Evolutionary conservation across 768 basidiomycete species (phyloP), one percentile per base, ranked within the genome.

Genomic region (Xerocomus spinulosus): DNA sequence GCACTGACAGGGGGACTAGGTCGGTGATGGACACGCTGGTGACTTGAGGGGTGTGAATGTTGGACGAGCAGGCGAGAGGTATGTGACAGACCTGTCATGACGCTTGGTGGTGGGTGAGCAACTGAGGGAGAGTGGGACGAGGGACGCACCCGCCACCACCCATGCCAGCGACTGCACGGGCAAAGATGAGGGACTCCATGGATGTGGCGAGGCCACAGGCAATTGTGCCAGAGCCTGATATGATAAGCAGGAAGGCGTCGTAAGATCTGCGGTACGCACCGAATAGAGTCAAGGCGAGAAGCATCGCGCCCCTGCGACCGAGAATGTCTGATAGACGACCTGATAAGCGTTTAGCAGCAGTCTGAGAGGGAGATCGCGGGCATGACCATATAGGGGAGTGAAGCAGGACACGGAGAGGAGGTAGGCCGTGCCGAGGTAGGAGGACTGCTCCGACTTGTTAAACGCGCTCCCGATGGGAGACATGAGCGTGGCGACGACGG

Each of bases 401-500:
- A 93, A 92, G 69, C 88, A 92, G 60, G 91, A 92, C 33, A 92
- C 81, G 44, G 87, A 90, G 37, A 93, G 73, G 54, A 94, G 71
- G 70, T 93, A 93, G 12, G 89, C 79, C 12, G 91, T 92, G 26
- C 89, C 93, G 49, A 96, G 83, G 67, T 94, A 93, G 1, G 87
- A 87, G 13, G 89, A 78, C 54, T 87, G 81, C 59, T 85, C 81
- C 29, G 83, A 84, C 63, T 84, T 85, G 59, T 82, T 74, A 69
- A 91, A 93, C 61, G 87, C 78, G 60, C 86, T 90, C 44, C 90
- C 91, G 54, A 93, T 92, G 48, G 89, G 86, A 34, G 85, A 80
- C 49, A 90, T 70, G 42, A 93, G 76, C 2, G 91, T 93, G 23
- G 90, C 91, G 50, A 92, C 90, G 57, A 92, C 83, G 5, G 89